phyloP scores from a whole-genome alignment of 2,329 filamentous ascomycete species.

The Aureobasidium melanogenum region DNA sequence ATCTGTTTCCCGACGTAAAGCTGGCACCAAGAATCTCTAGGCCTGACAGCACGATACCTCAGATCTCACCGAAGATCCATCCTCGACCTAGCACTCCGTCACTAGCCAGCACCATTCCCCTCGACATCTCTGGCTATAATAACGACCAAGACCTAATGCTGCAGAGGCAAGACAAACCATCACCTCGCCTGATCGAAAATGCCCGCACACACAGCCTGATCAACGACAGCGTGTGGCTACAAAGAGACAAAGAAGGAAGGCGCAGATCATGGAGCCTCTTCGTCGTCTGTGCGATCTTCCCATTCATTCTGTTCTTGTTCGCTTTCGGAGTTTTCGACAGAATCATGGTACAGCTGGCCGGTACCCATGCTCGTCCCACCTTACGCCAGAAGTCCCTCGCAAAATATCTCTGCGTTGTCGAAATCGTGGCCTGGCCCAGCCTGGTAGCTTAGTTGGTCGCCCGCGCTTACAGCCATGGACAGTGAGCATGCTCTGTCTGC shows the following conservation, averaged over 20 bases:
- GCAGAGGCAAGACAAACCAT: background rate
- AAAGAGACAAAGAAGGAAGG: background rate
- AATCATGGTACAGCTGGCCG: background rate
- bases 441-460: constrained; percentile 4
- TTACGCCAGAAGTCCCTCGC: background rate
- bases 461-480: background rate
- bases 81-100: background rate
- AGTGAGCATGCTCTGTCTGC: background rate
- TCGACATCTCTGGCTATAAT: background rate
- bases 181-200: background rate
- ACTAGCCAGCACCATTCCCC: background rate
- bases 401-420: background rate
- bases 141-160: background rate
- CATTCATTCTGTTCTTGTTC: background rate
- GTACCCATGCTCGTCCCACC: background rate
- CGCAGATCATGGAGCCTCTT: background rate
- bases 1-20: background rate
- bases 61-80: background rate
- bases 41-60: background rate
- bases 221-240: background rate
- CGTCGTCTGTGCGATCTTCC: background rate
- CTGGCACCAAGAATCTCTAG: background rate
- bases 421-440: background rate
- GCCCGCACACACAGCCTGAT: background rate
- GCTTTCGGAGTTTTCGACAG: background rate